Conservation (phyloP, 805 yeast genomes). For the Lipomyces mesembrius region DNA sequence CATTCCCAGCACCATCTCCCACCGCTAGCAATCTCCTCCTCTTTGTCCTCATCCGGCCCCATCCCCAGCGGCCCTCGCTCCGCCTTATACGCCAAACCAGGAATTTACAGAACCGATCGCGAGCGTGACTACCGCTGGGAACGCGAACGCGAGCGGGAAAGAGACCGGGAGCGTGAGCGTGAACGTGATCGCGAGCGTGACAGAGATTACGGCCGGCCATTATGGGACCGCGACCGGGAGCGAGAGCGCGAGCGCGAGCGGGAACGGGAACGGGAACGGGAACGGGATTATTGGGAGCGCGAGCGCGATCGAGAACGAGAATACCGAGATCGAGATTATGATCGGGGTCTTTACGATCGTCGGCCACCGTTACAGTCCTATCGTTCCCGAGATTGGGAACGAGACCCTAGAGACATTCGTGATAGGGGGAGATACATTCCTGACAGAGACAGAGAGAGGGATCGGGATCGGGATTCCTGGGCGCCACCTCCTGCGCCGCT, state of each 20-base stretch:
- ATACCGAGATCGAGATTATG: slow-evolving; percentile 20
- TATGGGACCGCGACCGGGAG: slow-evolving; percentile 25
- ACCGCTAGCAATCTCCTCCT: neutral
- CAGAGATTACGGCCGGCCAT: slow-evolving; percentile 19
- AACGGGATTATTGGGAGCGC: slow-evolving; percentile 13
- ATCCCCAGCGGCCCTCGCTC: slow-evolving; percentile 22
- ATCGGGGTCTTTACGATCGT: slow-evolving; percentile 18
- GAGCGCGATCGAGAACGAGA: slow-evolving; percentile 24
- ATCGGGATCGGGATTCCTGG: slow-evolving; percentile 17
- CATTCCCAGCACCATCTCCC: neutral
- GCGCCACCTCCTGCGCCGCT: neutral
- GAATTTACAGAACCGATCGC: slow-evolving; percentile 7
- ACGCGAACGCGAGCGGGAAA: slow-evolving; percentile 22
- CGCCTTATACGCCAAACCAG: neutral
- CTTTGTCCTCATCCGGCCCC: slow-evolving; percentile 1
- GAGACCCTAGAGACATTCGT: slow-evolving; percentile 10
- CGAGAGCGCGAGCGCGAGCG: slow-evolving; percentile 21
- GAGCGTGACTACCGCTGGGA: slow-evolving; percentile 16
- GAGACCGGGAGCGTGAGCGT: slow-evolving; percentile 25
- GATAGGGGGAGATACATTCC: slow-evolving; percentile 16
- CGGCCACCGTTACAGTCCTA: slow-evolving; percentile 8
- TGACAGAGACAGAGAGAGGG: slow-evolving; percentile 8
- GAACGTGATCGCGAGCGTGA: slow-evolving; percentile 22
- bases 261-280: slow-evolving; percentile 12
- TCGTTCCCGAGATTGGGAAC: slow-evolving; percentile 16